A percentile compares a stretch with the other conserved stretches of the same genome.
Conservation (phyloP, 441 rosid genomes). For the Isatis lusitanica region DNA sequence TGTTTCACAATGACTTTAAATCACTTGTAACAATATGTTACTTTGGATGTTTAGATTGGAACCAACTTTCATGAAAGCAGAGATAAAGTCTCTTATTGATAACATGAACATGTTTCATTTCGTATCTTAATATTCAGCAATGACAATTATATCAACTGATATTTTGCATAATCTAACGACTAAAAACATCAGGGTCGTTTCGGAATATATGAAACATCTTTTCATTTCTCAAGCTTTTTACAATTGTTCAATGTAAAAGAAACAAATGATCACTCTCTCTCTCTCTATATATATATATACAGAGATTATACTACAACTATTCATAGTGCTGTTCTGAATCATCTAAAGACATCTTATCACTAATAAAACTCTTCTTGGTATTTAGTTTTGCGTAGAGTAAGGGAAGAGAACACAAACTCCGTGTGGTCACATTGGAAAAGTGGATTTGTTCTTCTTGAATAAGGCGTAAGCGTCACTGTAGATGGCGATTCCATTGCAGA, state of each 20-base stretch:
- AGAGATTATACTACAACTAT: conserved; percentile 6
- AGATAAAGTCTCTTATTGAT: not conserved
- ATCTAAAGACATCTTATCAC: conserved; percentile 4
- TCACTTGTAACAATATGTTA: conserved; percentile 1
- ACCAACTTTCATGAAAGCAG: not conserved
- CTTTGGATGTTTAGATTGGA: not conserved
- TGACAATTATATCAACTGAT: not conserved
- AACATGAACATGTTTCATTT: not conserved
- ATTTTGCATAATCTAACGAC: not conserved
- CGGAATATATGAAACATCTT: not conserved
- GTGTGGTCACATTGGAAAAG: not conserved
- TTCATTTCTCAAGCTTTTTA: not conserved
- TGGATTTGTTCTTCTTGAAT: conserved; percentile 51
- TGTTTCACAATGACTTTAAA: not conserved
- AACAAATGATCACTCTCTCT: not conserved
- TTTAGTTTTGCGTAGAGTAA: not conserved
- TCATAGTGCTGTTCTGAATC: not conserved
- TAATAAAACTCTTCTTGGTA: not conserved
- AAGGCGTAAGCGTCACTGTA: conserved; percentile 74
- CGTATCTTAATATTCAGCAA: not conserved
- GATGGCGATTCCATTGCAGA: conserved; percentile 73
- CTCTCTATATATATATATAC: not conserved
- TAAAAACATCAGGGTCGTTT: not conserved
- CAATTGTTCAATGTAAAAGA: not conserved
- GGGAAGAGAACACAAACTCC: not conserved